phyloP scores from a whole-genome alignment of 1,139 yeast genomes.

The Suhomyces coccinellae region DNA sequence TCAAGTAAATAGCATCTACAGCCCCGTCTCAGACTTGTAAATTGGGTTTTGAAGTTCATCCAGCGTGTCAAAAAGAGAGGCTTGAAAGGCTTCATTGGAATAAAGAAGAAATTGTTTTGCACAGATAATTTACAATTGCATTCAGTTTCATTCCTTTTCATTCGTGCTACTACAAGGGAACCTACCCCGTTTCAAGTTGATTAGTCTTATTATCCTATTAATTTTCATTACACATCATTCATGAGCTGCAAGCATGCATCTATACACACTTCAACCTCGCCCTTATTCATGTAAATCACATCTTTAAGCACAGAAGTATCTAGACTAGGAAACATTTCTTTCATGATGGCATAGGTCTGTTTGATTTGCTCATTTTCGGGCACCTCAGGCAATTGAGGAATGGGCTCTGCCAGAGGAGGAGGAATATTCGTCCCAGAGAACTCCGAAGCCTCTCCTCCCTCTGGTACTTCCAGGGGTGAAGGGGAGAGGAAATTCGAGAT shows the following conservation, averaged over 20 bases:
- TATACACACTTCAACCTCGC: slow-evolving; percentile 71
- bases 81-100: too few species aligned
- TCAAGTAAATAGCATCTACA: too few species aligned
- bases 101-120: too few species aligned
- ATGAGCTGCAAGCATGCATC: slow-evolving; percentile 56
- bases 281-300: slow-evolving; percentile 65
- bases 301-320: slow-evolving; percentile 71
- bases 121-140: too few species aligned
- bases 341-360: slow-evolving; percentile 44
- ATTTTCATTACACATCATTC: slow-evolving; percentile 12
- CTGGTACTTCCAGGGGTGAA: slow-evolving; percentile 31
- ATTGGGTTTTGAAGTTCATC: too few species aligned
- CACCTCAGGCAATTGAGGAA: not conserved
- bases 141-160: too few species aligned
- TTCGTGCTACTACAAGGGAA: too few species aligned
- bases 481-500: slow-evolving; percentile 47
- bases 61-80: too few species aligned
- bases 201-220: not conserved
- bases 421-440: slow-evolving; percentile 2
- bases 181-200: not conserved
- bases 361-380: slow-evolving; percentile 17
- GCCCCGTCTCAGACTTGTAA: too few species aligned
- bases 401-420: not conserved
- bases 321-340: slow-evolving; percentile 74
- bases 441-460: slow-evolving; percentile 3